These are phyloP conservation scores for Globisporangium alternatum DNA, from an alignment of 352 stramenopile genomes.

Conservation along the genomic window DNA sequence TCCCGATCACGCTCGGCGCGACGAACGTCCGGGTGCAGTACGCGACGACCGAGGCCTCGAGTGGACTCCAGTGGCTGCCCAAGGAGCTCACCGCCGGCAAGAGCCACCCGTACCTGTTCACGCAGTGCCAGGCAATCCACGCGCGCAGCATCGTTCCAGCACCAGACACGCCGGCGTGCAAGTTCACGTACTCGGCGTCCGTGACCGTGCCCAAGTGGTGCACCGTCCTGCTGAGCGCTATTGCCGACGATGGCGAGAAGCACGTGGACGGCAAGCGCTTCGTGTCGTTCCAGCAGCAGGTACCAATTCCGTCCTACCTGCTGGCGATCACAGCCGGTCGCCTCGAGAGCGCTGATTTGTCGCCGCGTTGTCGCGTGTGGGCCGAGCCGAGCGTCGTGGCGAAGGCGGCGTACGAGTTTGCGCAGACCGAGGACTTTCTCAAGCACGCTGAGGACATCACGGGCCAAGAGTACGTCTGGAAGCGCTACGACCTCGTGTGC, in stretches of 20 bases:
- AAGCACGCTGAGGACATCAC: slow-evolving; percentile 91
- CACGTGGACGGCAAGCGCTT: slow-evolving; percentile 6
- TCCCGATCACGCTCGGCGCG: slow-evolving; percentile 38
- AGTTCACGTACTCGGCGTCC: slow-evolving; percentile 93
- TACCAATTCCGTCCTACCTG: slow-evolving; percentile 95
- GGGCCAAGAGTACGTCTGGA: slow-evolving; percentile 92
- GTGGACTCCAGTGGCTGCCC: slow-evolving; percentile 89
- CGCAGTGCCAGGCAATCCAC: slow-evolving; percentile 94
- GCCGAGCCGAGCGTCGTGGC: slow-evolving; percentile 92
- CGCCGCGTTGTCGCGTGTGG: slow-evolving; percentile 89
- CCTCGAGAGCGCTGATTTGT: slow-evolving; percentile 88
- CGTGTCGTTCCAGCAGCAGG: slow-evolving; percentile 54
- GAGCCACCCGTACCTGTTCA: slow-evolving; percentile 94
- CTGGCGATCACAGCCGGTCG: slow-evolving; percentile 92
- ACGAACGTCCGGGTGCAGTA: slow-evolving; percentile 46
- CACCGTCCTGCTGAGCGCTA: slow-evolving; percentile 92
- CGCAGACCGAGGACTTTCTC: slow-evolving; percentile 93
- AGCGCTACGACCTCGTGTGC: slow-evolving; percentile 97
- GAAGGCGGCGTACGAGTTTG: slow-evolving; percentile 92
- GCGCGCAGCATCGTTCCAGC: slow-evolving; percentile 94
- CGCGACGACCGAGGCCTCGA: slow-evolving; percentile 27
- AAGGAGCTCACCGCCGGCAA: slow-evolving; percentile 95
- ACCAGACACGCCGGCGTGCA: slow-evolving; percentile 91
- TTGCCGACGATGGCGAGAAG: slow-evolving; percentile 22
- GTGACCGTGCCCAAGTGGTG: slow-evolving; percentile 91